Evolutionary conservation across 1,284 basidiomycete genomes (phyloP).

Genomic region (Rhodotorula sp.): DNA sequence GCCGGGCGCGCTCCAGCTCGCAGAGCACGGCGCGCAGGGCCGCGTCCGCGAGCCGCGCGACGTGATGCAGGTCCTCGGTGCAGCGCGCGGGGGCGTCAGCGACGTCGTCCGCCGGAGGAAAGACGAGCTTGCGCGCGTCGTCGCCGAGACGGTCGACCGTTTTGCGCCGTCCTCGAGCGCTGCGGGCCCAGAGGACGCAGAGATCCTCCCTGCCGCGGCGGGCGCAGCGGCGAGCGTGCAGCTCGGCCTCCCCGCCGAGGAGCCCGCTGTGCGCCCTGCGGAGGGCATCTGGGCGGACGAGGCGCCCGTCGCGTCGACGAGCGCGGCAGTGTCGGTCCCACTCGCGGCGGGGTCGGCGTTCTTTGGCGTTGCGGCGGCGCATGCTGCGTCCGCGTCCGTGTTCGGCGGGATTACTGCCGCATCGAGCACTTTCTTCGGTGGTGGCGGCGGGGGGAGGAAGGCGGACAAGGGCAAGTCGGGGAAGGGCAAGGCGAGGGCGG

Average conservation of each 20-base stretch:
- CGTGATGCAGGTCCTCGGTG: constrained; percentile 51
- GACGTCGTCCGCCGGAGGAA: constrained; percentile 48
- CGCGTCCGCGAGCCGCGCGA: constrained; percentile 63
- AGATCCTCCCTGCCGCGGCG: constrained; percentile 10
- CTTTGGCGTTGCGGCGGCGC: constrained; percentile 43
- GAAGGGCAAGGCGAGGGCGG: constrained; percentile 25
- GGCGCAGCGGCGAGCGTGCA: constrained; percentile 1
- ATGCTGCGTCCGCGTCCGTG: neutral
- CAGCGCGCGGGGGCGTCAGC: constrained; percentile 54
- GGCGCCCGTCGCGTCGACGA: constrained; percentile 33
- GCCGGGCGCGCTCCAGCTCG: constrained; percentile 68
- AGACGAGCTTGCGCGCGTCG: constrained; percentile 23
- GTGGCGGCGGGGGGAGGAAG: constrained; percentile 46
- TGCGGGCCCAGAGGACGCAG: constrained; percentile 23
- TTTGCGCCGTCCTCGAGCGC: constrained; percentile 43
- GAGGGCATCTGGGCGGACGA: constrained; percentile 32
- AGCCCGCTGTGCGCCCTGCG: constrained; percentile 31
- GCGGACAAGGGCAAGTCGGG: constrained; percentile 46
- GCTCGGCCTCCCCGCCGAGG: constrained; percentile 14
- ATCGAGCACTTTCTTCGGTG: constrained; percentile 31
- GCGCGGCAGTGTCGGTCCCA: constrained; percentile 11
- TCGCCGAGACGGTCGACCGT: constrained; percentile 54
- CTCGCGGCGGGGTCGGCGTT: constrained; percentile 45
- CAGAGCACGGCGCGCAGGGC: constrained; percentile 54
- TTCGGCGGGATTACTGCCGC: neutral